A percentile compares a stretch with the other conserved stretches of the same genome.
Evolutionary conservation across 805 yeast genomes (phyloP).

Genomic region (Nakazawaea anatomiae): DNA sequence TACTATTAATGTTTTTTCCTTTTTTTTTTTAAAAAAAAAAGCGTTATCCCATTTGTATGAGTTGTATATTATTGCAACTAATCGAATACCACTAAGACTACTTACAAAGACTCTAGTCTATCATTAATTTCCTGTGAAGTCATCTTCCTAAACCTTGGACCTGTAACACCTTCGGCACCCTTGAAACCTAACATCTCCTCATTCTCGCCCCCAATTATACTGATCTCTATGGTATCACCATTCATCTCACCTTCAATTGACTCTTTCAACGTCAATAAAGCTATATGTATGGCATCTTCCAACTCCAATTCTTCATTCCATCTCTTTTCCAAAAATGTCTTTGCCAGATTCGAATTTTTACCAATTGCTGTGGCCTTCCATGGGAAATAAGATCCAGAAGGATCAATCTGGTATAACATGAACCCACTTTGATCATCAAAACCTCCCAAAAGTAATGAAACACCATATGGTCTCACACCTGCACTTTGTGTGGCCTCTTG

Average conservation of each 20-base stretch:
- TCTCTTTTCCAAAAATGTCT: slow-evolving; percentile 94
- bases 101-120: slow-evolving; percentile 82
- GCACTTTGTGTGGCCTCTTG: slow-evolving; percentile 99
- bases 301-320: slow-evolving; percentile 97
- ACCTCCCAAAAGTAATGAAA: slow-evolving; percentile 90
- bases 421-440: slow-evolving; percentile 67
- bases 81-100: not conserved
- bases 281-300: slow-evolving; percentile 97
- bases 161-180: slow-evolving; percentile 71
- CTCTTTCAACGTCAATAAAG: slow-evolving; percentile 88
- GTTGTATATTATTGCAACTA: no score
- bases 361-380: slow-evolving; percentile 99
- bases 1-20: no score
- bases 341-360: slow-evolving; percentile 91
- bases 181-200: slow-evolving; percentile 77
- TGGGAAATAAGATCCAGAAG: slow-evolving; percentile 95
- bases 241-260: slow-evolving; percentile 97
- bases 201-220: slow-evolving; percentile 78
- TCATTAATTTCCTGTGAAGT: slow-evolving; percentile 92
- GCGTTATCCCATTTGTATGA: no score
- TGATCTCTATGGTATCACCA: slow-evolving; percentile 92
- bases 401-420: slow-evolving; percentile 94
- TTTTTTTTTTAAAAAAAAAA: not conserved
- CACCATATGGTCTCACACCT: slow-evolving; percentile 99
- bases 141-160: slow-evolving; percentile 86